Base-by-base conservation (phyloP, 331 rosid genomes). In the Cydonia oblonga region DNA sequence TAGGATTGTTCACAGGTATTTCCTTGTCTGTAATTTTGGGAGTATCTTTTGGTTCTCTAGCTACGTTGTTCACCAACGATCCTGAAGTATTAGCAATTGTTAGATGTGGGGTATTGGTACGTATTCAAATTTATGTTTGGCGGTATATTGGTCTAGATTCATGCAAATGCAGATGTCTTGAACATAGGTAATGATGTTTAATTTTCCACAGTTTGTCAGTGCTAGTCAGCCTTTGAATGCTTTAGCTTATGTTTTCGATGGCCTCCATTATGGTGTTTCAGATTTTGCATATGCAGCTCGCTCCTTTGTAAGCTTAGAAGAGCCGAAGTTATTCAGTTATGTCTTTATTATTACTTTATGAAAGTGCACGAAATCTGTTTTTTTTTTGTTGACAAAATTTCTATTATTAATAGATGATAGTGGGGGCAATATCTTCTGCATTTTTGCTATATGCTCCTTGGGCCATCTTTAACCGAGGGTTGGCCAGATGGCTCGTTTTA, bases 191-290 rank as follows among this genome's bases (percentile, higher is more conserved):
- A 56, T 75, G 58, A 28, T 72, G 69, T 76, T 46, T 74, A 62
- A 58, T 44, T 51, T 85, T 25, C 74, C 59, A 77, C 85, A 91
- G 97, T 89, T 89, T 80, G 93, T 93, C 23, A 86, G 97, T 80
- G 97, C 91, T 72, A 89, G 96, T 80, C 98, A 93, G 81, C 98
- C 98, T 70, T 80, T 93, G 76, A 93, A 84, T 73, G 86, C 98
- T 68, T 81, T 93, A 58, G 97, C 98, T 62, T 93, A 87, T 82
- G 79, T 89, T 76, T 91, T 89, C 44, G 97, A 93, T 67, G 97
- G 98, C 65, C 97, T 93, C 76, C 98, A 89, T 73, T 93, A 74
- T 64, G 98, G 98, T 58, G 86, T 86, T 85, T 93, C 96, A 64
- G 97, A 93, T 89, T 93, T 89, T 66, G 87, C 78, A 71, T 93